A percentile compares a stretch with the other conserved stretches of the same genome.
Evolutionary conservation across 2,329 filamentous ascomycete genomes (phyloP).

Genomic region (Colletotrichum simmondsii): DNA sequence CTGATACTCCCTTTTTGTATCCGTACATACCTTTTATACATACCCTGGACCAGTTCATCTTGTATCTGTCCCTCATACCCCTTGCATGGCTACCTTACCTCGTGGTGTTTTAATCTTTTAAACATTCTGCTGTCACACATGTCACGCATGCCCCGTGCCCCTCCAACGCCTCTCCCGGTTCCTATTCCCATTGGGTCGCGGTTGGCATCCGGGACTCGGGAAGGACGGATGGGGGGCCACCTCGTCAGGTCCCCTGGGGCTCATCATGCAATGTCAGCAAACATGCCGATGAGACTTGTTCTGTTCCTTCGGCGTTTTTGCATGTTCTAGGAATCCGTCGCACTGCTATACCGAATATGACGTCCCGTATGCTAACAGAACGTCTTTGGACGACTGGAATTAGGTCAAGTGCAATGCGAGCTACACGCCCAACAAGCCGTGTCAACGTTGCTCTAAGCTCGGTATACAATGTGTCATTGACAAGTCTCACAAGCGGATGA

Average conservation of each 20-base stretch:
- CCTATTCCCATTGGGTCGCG: constrained; percentile 18
- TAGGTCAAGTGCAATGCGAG: constrained; percentile 59
- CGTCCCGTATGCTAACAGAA: background rate
- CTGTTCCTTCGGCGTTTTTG: background rate
- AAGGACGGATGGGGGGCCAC: background rate
- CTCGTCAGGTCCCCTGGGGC: constrained; percentile 2
- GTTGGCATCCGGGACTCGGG: background rate
- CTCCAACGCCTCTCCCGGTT: background rate
- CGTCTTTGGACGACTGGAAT: constrained; percentile 1
- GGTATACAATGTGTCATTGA: constrained; percentile 56
- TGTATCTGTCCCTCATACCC: background rate
- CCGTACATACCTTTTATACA: background rate
- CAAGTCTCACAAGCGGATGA: constrained; percentile 58
- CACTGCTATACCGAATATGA: background rate
- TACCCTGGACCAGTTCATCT: background rate
- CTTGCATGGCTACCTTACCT: background rate
- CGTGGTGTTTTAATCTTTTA: background rate
- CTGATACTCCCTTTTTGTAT: background rate
- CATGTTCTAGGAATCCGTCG: background rate
- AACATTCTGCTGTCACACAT: background rate
- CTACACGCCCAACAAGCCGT: constrained; percentile 50
- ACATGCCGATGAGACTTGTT: background rate
- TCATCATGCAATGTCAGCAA: constrained; percentile 3
- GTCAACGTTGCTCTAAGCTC: constrained; percentile 57
- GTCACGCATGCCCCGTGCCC: background rate